Conservation (phyloP, 108 stramenopile genomes). For the Skeletonema costatum region DNA sequence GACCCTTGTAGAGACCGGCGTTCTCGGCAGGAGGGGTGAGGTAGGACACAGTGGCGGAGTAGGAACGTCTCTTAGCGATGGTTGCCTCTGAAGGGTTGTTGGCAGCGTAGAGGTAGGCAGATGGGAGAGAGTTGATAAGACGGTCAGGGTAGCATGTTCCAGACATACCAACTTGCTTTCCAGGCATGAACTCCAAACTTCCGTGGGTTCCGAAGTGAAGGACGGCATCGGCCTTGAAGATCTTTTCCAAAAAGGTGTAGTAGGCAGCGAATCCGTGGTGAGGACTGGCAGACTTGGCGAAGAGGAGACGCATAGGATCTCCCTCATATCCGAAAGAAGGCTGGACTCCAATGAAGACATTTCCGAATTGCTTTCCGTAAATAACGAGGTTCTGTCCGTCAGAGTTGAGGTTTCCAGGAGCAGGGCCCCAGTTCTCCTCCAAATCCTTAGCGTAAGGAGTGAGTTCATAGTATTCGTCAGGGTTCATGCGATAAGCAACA, state of each 20-base stretch:
- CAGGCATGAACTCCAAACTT: slow-evolving; percentile 96
- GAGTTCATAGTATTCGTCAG: slow-evolving; percentile 93
- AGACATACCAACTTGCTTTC: slow-evolving; percentile 98
- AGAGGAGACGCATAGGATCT: slow-evolving; percentile 92
- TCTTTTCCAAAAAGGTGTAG: slow-evolving; percentile 97
- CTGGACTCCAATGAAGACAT: slow-evolving; percentile 96
- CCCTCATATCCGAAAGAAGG: slow-evolving; percentile 97
- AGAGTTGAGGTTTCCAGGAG: slow-evolving; percentile 96
- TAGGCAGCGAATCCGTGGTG: slow-evolving; percentile 98
- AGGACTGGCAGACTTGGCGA: slow-evolving; percentile 96
- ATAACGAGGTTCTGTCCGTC: slow-evolving; percentile 96
- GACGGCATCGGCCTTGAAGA: slow-evolving; percentile 95
- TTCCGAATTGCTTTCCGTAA: slow-evolving; percentile 95
- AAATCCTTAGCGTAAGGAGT: slow-evolving; percentile 93
- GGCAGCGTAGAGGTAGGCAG: slow-evolving; percentile 95
- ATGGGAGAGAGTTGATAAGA: slow-evolving; percentile 94
- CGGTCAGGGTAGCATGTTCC: slow-evolving; percentile 98
- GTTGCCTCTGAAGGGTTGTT: slow-evolving; percentile 99
- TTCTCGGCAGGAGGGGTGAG: slow-evolving; percentile 97
- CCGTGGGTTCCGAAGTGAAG: slow-evolving; percentile 98
- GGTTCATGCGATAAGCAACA: slow-evolving; percentile 95
- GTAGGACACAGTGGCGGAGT: slow-evolving; percentile 96
- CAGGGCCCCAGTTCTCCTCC: slow-evolving; percentile 98
- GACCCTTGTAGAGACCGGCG: slow-evolving; percentile 96
- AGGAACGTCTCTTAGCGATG: slow-evolving; percentile 96